phyloP scores from a whole-genome alignment of 345 rosid species.

The Eutrema yunnanense region DNA sequence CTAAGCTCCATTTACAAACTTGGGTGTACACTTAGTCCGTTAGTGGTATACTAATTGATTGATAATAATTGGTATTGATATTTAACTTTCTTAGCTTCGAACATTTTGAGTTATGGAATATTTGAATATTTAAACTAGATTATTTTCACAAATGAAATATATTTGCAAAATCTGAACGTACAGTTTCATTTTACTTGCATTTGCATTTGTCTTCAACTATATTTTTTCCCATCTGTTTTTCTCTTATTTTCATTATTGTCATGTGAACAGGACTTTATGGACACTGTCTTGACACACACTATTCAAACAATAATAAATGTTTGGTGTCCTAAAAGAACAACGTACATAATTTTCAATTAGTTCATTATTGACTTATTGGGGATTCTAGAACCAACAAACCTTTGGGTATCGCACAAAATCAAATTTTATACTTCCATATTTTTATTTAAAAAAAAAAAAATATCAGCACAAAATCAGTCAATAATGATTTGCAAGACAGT shows the following conservation, averaged over 20 bases:
- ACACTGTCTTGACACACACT: not conserved
- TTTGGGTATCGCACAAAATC: not conserved
- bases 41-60: not conserved
- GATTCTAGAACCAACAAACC: not conserved
- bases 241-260: no score
- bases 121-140: no score
- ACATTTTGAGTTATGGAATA: no score
- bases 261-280: not conserved
- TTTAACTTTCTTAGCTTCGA: not conserved
- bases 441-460: no score
- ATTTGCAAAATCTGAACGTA: no score
- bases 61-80: not conserved
- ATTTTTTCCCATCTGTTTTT: no score
- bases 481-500: not conserved
- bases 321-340: constrained; percentile 18
- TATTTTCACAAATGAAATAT: no score
- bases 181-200: no score
- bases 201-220: no score
- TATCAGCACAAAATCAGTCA: not conserved
- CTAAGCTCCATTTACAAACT: no score
- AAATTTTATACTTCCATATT: not conserved
- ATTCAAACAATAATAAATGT: not conserved
- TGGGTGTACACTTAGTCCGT: no score
- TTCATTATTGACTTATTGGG: constrained; percentile 13
- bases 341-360: not conserved